Evolutionary conservation across 768 basidiomycete species (phyloP), one percentile per base, ranked within the genome.

Genomic region (Daedaleopsis sinensis): DNA sequence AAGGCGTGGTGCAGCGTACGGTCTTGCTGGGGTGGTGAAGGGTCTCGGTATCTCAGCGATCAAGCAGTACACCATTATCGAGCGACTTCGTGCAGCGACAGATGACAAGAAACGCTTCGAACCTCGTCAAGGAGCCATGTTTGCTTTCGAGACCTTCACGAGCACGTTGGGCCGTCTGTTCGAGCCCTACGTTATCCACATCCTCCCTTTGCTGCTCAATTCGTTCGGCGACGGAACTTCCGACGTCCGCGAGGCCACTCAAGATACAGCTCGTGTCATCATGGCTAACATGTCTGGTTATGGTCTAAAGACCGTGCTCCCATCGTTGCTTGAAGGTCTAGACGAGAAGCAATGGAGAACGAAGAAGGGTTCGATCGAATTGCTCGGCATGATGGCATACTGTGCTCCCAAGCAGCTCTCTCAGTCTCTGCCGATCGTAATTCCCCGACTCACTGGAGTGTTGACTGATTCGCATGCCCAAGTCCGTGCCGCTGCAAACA

Each of bases 311-410:
- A 85, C 95, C 48, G 94, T 99, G 61, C 77, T 98, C 16, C 96
- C 97, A 0, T 89, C 91, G 2, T 74, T 99, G 21, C 80, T 99
- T 11, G 88, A 88, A 42, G 96, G 95, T 23, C 77, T 98, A 54
- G 96, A 98, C 66, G 97, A 98, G 73, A 98, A 96, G 71, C 96
- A 98, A 70, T 98, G 97, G 97, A 83, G 97, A 15, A 93, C 94
- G 1, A 98, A 98, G 79, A 93, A 93, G 73, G 97, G 96, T 1
- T 96, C 96, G 8, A 98, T 98, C 62, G 97, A 99, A 72, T 77
- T 98, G 7, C 78, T 99, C 61, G 97, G 97, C 23, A 92, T 95
- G 83, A 98, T 98, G 96, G 97, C 97, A 1, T 98, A 96, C 75
- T 96, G 96, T 72, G 94, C 97, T 10, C 97, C 96, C 1, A 85